Percentiles rank a stretch among this genome's conserved stretches.
Evolutionary conservation across 768 basidiomycete genomes (phyloP).

Genomic region (Sistotremastrum niveocremeum): DNA sequence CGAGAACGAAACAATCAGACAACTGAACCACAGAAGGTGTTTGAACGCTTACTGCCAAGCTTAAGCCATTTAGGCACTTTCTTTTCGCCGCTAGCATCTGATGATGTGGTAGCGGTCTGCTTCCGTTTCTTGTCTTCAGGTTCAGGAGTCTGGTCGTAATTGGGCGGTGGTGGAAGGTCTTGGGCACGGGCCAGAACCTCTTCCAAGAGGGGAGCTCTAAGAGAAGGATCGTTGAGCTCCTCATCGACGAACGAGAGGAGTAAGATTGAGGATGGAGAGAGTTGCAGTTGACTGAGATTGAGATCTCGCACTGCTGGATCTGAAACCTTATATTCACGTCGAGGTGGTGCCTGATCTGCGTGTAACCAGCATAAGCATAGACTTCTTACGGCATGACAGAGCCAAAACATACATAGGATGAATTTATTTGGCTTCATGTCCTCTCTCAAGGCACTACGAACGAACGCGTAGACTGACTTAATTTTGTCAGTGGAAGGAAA

Average conservation of each 20-base stretch:
- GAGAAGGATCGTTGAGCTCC: slow-evolving; percentile 45
- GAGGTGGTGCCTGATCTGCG: slow-evolving; percentile 70
- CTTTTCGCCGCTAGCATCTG: slow-evolving; percentile 21
- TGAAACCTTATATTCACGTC: slow-evolving; percentile 70
- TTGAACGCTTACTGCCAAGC: slow-evolving; percentile 22
- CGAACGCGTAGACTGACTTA: slow-evolving; percentile 72
- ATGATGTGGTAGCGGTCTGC: slow-evolving; percentile 4
- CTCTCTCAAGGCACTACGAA: slow-evolving; percentile 53
- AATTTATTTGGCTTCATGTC: slow-evolving; percentile 73
- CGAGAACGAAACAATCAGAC: too few species aligned
- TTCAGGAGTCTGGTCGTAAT: slow-evolving; percentile 13
- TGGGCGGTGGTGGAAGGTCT: slow-evolving; percentile 51
- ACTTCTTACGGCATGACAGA: background rate
- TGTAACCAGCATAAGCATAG: background rate
- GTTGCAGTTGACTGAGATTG: slow-evolving; percentile 50
- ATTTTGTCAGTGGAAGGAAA: slow-evolving; percentile 77
- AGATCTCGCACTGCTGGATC: slow-evolving; percentile 61
- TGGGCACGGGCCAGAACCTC: slow-evolving; percentile 43
- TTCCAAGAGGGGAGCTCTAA: slow-evolving; percentile 51
- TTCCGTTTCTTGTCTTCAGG: background rate
- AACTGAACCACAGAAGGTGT: too few species aligned
- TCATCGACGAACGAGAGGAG: slow-evolving; percentile 66
- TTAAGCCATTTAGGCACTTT: slow-evolving; percentile 78
- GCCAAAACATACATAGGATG: slow-evolving; percentile 51
- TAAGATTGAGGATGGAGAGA: slow-evolving; percentile 72